Percentiles rank a stretch among this genome's conserved stretches.
phyloP scores from a whole-genome alignment of 2,329 filamentous ascomycete species.

The Zasmidium cellare region DNA sequence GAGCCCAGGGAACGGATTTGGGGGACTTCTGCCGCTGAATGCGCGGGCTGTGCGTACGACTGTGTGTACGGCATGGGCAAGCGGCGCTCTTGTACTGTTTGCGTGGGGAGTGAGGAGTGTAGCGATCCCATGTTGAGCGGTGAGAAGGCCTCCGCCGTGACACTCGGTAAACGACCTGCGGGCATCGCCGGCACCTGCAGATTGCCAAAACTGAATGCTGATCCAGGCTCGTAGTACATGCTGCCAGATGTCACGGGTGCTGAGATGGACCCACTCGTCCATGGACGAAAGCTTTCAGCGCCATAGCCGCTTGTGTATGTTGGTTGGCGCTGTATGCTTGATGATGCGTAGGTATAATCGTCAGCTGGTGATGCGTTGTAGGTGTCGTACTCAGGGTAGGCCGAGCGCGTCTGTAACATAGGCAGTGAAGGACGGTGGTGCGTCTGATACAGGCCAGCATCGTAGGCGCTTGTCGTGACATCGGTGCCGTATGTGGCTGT shows the following conservation, averaged over 20 bases:
- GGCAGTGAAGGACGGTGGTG: constrained; percentile 29
- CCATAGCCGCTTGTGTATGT: constrained; percentile 27
- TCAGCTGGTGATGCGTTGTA: constrained; percentile 32
- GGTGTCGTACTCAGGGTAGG: constrained; percentile 28
- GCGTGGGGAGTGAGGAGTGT: constrained; percentile 34
- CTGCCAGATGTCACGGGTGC: constrained; percentile 27
- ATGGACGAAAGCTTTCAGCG: constrained; percentile 30
- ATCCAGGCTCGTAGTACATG: constrained; percentile 27
- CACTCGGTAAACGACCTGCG: constrained; percentile 27
- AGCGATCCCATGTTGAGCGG: constrained; percentile 36
- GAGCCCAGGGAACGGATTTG: constrained; percentile 27
- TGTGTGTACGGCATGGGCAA: constrained; percentile 31
- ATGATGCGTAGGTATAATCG: constrained; percentile 29
- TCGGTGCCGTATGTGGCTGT: constrained; percentile 17
- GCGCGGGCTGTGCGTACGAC: constrained; percentile 17
- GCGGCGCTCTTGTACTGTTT: constrained; percentile 33
- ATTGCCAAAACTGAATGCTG: constrained; percentile 30
- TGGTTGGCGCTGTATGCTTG: constrained; percentile 25
- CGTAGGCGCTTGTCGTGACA: constrained; percentile 12
- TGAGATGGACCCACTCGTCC: constrained; percentile 25
- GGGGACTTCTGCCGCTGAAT: constrained; percentile 21
- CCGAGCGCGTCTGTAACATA: constrained; percentile 27
- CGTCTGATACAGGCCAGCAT: constrained; percentile 13
- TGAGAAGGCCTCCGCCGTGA: constrained; percentile 30
- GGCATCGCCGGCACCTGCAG: constrained; percentile 22